These are phyloP conservation scores for Ammopiptanthus mongolicus DNA, from an alignment of 306 rosid species.

Conservation along the genomic window DNA sequence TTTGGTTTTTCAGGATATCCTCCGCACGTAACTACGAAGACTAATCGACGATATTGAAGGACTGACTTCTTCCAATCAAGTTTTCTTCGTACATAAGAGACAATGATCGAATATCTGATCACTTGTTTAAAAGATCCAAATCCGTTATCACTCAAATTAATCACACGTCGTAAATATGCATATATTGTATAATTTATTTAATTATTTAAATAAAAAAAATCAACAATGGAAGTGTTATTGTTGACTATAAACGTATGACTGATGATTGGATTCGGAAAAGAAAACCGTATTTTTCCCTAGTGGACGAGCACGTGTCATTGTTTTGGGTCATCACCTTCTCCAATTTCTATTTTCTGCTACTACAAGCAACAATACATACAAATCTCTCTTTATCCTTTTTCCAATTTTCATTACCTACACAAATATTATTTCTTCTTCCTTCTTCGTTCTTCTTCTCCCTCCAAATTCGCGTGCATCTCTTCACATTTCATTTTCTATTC, in stretches of 20 bases:
- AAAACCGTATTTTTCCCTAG: constrained; percentile 6
- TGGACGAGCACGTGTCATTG: constrained; percentile 10
- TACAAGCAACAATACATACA: not conserved
- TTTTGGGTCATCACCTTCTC: not conserved
- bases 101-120: too few relatives aligned
- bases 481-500: constrained; percentile 2
- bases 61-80: too few relatives aligned
- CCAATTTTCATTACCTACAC: not conserved
- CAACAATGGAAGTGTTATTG: not conserved
- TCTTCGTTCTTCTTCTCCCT: constrained; percentile 3
- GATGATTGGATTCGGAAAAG: not conserved
- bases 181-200: too few relatives aligned
- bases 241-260: not conserved
- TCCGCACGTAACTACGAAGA: too few relatives aligned
- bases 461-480: constrained; percentile 46
- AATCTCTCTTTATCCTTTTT: not conserved
- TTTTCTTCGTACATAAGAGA: too few relatives aligned
- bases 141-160: too few relatives aligned
- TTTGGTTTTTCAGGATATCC: too few relatives aligned
- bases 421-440: not conserved
- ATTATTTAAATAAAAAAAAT: too few relatives aligned
- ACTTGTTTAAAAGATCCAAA: too few relatives aligned
- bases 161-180: too few relatives aligned
- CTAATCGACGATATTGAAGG: too few relatives aligned
- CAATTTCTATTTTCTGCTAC: not conserved